Base-by-base conservation (phyloP, 2,329 filamentous ascomycete genomes). In the Neopestalotiopsis clavispora region DNA sequence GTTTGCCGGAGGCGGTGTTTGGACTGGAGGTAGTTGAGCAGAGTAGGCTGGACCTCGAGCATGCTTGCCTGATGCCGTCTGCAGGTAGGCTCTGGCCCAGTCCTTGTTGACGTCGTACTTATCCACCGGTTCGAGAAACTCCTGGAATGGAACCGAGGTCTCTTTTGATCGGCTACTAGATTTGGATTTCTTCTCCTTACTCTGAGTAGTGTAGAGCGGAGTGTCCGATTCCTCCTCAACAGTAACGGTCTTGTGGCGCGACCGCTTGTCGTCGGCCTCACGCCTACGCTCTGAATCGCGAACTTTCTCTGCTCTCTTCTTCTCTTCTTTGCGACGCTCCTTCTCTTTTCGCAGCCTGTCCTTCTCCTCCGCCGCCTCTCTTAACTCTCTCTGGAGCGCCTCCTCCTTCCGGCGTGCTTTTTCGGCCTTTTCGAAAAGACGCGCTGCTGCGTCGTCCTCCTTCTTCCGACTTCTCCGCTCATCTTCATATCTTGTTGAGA, bases 251-350 rank as follows among this genome's bases (percentile, higher is more conserved):
- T 69, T 68, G n/a, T 75, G 71, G 45, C 75, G 67, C 52, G 74
- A 71, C 61, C 72, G 72, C 69, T 79, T 78, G 13, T 78, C 76
- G 7, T 77, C 73, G 6, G 71, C 49, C 10, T 75, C 74, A 60
- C 75, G 75, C 65, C 73, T 76, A 56, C 77, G 77, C 28, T 75
- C 74, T 67, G 75, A 76, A 2, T 79, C 77, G 42, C 77, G 77
- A 34, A 75, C 73, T 67, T 76, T 78, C 4, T 79, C 77, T 6
- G 71, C 69, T 52, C 71, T 74, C 71, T 83, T 69, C 23, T 71
- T 71, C 62, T 69, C 68, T 40, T 70, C 71, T 17, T 68, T 68
- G 40, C 60, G 42, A 38, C 72, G 70, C 52, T 65, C 72, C 9
- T 52, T 20, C 17, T 7, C 45, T 52, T 52, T 52, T 52, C 45